Percentiles rank a stretch among this genome's conserved stretches.
These are phyloP conservation scores for Straminergon stramineum DNA, from an alignment of 225 moss, liverwort and hornwort species.

Conservation along the genomic window DNA sequence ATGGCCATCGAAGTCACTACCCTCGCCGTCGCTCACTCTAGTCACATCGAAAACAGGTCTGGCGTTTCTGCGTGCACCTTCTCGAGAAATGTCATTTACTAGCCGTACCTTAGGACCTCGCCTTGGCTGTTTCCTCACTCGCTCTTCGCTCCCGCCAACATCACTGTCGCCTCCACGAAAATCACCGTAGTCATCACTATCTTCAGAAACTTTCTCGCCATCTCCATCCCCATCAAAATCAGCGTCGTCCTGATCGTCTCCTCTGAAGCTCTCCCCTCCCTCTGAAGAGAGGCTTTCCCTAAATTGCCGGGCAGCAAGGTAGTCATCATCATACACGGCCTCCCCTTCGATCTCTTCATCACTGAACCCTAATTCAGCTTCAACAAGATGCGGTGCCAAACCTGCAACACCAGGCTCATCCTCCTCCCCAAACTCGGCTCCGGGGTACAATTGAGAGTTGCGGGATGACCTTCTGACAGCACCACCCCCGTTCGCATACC, in stretches of 20 bases:
- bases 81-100: constrained; percentile 71
- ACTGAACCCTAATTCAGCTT: constrained; percentile 43
- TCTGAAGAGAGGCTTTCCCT: constrained; percentile 37
- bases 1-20: constrained; percentile 50
- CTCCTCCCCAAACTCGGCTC: constrained; percentile 19
- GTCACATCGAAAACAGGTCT: constrained; percentile 27
- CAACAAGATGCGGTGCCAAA: constrained; percentile 37
- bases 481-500: constrained; percentile 14
- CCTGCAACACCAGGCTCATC: constrained; percentile 8
- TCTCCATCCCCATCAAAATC: constrained; percentile 40
- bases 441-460: constrained; percentile 42
- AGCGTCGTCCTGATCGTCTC: constrained; percentile 42
- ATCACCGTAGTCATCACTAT: constrained; percentile 32
- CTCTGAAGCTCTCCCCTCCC: constrained; percentile 52
- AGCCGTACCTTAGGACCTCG: constrained; percentile 66
- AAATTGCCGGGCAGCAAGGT: constrained; percentile 58
- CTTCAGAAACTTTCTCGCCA: constrained; percentile 19
- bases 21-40: constrained; percentile 53
- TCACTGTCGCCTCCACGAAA: constrained; percentile 17
- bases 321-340: constrained; percentile 92
- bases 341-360: constrained; percentile 98
- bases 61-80: constrained; percentile 46
- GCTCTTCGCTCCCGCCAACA: constrained; percentile 24
- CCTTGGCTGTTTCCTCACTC: constrained; percentile 48
- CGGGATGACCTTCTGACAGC: constrained; percentile 57